phyloP scores from a whole-genome alignment of 805 yeast species.

The Kodamaea nitidulidarum region DNA sequence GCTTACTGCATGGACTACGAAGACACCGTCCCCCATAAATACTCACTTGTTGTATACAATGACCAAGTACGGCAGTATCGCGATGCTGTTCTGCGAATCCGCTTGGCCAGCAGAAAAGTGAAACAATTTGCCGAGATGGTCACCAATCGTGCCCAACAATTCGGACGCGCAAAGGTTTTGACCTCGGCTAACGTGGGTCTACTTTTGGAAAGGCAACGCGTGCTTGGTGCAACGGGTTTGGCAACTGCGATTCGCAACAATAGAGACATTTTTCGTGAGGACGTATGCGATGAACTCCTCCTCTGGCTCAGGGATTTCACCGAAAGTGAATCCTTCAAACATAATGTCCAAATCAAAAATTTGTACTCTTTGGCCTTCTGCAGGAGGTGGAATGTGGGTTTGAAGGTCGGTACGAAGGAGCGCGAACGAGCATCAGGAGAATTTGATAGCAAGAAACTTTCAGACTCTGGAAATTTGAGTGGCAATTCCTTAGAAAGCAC shows the following conservation, averaged over 20 bases:
- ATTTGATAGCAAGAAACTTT: too few species aligned
- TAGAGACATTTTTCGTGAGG: slow-evolving; percentile 73
- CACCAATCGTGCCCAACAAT: slow-evolving; percentile 53
- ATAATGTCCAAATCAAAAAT: slow-evolving; percentile 44
- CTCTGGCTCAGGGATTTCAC: slow-evolving; percentile 62
- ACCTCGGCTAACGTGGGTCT: slow-evolving; percentile 49
- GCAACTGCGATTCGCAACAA: slow-evolving; percentile 62
- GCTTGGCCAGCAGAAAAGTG: slow-evolving; percentile 59
- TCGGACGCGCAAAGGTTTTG: slow-evolving; percentile 69
- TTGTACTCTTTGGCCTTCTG: slow-evolving; percentile 56
- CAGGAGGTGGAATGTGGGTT: slow-evolving; percentile 59
- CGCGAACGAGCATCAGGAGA: too few species aligned
- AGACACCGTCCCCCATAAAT: slow-evolving; percentile 29
- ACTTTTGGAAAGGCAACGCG: slow-evolving; percentile 51
- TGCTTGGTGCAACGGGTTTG: slow-evolving; percentile 59
- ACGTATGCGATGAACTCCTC: slow-evolving; percentile 69
- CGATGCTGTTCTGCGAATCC: slow-evolving; percentile 67
- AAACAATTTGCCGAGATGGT: slow-evolving; percentile 69
- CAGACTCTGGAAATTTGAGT: too few species aligned
- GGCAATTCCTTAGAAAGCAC: too few species aligned
- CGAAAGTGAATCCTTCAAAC: slow-evolving; percentile 49
- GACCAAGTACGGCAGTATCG: slow-evolving; percentile 73
- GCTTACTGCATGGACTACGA: neutral
- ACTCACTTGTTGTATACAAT: slow-evolving; percentile 62
- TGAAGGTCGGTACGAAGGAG: slow-evolving; percentile 6